Base-by-base conservation (phyloP, 768 basidiomycete species). In the Punctularia strigosozonata region DNA sequence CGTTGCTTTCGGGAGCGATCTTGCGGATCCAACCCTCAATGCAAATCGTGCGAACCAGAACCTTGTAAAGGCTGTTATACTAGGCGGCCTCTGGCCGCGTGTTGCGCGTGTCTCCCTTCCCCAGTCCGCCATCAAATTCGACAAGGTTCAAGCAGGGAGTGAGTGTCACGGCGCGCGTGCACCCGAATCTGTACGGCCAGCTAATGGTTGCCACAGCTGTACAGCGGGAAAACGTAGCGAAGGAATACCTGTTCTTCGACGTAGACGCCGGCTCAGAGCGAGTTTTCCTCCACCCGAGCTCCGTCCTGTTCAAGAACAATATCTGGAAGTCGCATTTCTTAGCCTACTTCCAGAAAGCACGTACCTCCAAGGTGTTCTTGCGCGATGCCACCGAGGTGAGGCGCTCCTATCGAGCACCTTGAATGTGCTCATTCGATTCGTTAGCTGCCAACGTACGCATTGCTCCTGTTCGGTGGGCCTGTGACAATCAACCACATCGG, bases 21-120 rank as follows among this genome's bases (percentile, higher is more conserved):
- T 77, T 0, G 55, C 61, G 7, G 62, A 68, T 1, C 54, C 70
- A 1, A 57, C 58, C 15, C 68, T 87, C 37, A 90, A 88, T 47
- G 52, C 58, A 25, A 80, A 88, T 54, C 72, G 72, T 42, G 50
- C 60, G 1, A 77, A 86, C 48, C 64, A 68, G 25, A 87, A 82
- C 51, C 69, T 97, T 19, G 58, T 95, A 50, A 94, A 94, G 56
- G 75, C 77, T 5, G 72, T 91, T 44, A 68, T 95, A 24, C 72
- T 89, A 10, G 89, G 87, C 6, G 90, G 88, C 2, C 68, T 94
- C 17, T 91, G 86, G 74, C 89, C 88, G 2, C 75, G 80, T 21
- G 72, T 91, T 36, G 86, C 80, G 1, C 73, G 76, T 37, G 76
- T 92, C 18, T 69, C 75, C 44, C 66, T 91, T 17, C 90, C 87